A percentile compares a stretch with the other conserved stretches of the same genome.
Evolutionary conservation across 2,329 filamentous ascomycete genomes (phyloP).

Genomic region (Nigrograna mackinnonii): DNA sequence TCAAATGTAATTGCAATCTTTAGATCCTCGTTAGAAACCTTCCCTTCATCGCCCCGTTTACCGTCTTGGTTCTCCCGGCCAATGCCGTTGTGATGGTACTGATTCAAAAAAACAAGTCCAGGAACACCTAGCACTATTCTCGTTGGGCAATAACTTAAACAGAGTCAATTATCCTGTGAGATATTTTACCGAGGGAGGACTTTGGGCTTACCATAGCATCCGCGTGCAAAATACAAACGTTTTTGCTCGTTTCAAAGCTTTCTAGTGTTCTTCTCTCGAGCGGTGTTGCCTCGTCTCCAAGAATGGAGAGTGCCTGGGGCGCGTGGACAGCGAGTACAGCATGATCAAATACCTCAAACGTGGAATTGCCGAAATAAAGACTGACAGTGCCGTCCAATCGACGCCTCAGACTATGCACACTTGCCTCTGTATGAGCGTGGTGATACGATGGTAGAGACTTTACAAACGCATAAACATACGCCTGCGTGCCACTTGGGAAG

Average conservation of each 20-base stretch:
- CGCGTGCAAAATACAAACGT: slow-evolving; percentile 9
- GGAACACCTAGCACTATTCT: slow-evolving; percentile 3
- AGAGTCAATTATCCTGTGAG: background rate
- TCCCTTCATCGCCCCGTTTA: too few relatives aligned
- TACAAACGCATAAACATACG: slow-evolving; percentile 5
- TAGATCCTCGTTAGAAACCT: too few relatives aligned
- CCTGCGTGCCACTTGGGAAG: slow-evolving; percentile 5
- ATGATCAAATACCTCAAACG: slow-evolving; percentile 5
- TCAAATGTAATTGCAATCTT: slow-evolving; percentile 14
- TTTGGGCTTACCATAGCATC: slow-evolving; percentile 8
- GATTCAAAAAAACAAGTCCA: slow-evolving; percentile 8
- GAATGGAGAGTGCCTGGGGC: slow-evolving; percentile 8
- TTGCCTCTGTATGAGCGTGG: background rate
- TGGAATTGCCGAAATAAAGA: background rate
- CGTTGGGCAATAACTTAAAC: slow-evolving; percentile 2
- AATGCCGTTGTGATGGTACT: background rate
- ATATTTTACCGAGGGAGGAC: background rate
- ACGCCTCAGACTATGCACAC: background rate
- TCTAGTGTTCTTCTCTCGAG: slow-evolving; percentile 5
- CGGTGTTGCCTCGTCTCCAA: slow-evolving; percentile 6
- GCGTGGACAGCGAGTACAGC: slow-evolving; percentile 13
- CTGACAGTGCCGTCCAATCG: background rate
- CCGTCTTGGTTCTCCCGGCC: background rate
- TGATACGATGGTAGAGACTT: background rate
- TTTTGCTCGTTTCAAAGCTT: slow-evolving; percentile 11